Percentiles rank a stretch among this genome's conserved stretches.
Evolutionary conservation across 352 stramenopile species (phyloP).

Genomic region (Phytophthora capsici): DNA sequence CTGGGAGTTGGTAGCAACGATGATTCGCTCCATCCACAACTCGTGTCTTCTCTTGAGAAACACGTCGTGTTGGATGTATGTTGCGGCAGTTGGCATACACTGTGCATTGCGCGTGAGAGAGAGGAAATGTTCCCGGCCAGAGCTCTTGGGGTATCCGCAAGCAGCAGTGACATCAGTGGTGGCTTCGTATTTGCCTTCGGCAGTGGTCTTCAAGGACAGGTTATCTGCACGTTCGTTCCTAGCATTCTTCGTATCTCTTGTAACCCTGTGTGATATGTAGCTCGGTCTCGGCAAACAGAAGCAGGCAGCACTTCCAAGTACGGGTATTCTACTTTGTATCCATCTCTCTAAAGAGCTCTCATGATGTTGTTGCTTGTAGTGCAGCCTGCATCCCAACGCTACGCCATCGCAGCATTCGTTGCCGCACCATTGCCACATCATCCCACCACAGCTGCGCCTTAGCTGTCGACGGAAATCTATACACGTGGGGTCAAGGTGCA

Average conservation of each 20-base stretch:
- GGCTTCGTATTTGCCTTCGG: conserved; percentile 75
- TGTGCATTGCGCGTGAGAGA: conserved; percentile 57
- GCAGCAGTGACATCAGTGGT: conserved; percentile 8
- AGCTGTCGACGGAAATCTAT: conserved; percentile 62
- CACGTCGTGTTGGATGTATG: conserved; percentile 66
- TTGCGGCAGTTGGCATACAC: conserved; percentile 74
- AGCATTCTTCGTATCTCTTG: background rate
- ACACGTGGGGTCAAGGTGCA: conserved; percentile 73
- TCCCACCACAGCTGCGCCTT: conserved; percentile 69
- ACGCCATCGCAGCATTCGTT: conserved; percentile 57
- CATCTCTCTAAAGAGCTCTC: background rate
- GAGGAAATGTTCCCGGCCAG: conserved; percentile 15
- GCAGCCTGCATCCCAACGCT: conserved; percentile 65
- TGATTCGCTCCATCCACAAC: conserved; percentile 54
- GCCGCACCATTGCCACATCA: conserved; percentile 51
- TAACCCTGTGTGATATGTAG: conserved; percentile 25
- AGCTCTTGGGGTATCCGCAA: background rate
- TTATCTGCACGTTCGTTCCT: conserved; percentile 3
- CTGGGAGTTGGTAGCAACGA: conserved; percentile 78
- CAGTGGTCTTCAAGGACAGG: conserved; percentile 72
- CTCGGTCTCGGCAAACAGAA: conserved; percentile 79
- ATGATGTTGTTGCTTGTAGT: background rate
- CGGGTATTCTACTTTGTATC: conserved; percentile 3
- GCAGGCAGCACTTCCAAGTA: conserved; percentile 66
- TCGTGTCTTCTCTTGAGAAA: conserved; percentile 52